phyloP scores from a whole-genome alignment of 805 yeast species.

The Lipomyces mesembrius region DNA sequence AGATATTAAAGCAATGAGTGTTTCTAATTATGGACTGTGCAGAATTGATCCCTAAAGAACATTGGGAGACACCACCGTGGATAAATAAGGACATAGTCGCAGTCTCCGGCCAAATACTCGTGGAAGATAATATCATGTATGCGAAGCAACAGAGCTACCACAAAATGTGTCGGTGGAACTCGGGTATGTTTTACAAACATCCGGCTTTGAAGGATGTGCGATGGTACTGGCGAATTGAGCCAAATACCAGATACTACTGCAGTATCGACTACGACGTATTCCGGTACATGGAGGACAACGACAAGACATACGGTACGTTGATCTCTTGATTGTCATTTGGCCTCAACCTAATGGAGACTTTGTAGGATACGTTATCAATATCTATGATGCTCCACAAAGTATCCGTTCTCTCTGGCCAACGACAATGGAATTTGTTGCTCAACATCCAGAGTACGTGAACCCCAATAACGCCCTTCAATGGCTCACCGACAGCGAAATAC shows the following conservation, averaged over 20 bases:
- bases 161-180: conserved; percentile 83
- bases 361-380: conserved; percentile 61
- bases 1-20: neutral
- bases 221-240: conserved; percentile 85
- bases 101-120: conserved; percentile 48
- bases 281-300: conserved; percentile 54
- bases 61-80: conserved; percentile 64
- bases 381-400: conserved; percentile 72
- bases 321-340: conserved; percentile 56
- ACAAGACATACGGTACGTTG: conserved; percentile 79
- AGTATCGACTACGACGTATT: conserved; percentile 69
- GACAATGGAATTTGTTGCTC: conserved; percentile 61
- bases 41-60: conserved; percentile 48
- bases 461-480: conserved; percentile 66
- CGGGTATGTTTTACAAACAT: conserved; percentile 64
- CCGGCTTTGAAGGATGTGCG: conserved; percentile 63
- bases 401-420: conserved; percentile 69
- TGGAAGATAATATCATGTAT: conserved; percentile 58
- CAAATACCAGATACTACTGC: conserved; percentile 68
- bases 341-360: conserved; percentile 36
- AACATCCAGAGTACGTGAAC: conserved; percentile 63
- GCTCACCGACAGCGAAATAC: conserved; percentile 61
- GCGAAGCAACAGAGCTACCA: conserved; percentile 69
- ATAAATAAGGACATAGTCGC: conserved; percentile 56
- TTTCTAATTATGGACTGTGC: conserved; percentile 41